Conservation (phyloP, 805 yeast genomes). For the Isabelozyma pseudorhagii region DNA sequence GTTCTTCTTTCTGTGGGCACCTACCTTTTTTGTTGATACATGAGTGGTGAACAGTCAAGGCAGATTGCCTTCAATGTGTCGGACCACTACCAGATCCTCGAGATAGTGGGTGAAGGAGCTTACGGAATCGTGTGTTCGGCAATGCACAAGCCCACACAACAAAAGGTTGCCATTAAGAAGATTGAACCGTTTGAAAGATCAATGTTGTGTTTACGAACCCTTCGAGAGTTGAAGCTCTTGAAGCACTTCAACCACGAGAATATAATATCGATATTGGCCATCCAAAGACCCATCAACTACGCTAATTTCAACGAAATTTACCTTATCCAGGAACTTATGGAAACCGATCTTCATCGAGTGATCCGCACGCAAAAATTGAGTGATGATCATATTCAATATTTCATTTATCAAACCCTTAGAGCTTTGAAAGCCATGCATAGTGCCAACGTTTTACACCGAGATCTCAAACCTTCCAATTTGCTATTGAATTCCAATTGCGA, state of each 20-base stretch:
- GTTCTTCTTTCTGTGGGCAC: too few species aligned
- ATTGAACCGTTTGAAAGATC: constrained; percentile 89
- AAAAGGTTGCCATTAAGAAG: constrained; percentile 92
- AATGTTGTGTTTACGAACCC: constrained; percentile 83
- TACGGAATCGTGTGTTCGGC: constrained; percentile 95
- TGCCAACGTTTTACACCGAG: constrained; percentile 93
- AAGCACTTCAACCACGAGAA: constrained; percentile 93
- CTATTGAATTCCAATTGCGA: constrained; percentile 90
- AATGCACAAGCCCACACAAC: constrained; percentile 77
- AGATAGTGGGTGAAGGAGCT: constrained; percentile 93
- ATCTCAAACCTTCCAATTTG: constrained; percentile 85
- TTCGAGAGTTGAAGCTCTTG: constrained; percentile 83
- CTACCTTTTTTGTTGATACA: background rate
- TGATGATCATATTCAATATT: constrained; percentile 93
- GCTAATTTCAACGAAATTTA: constrained; percentile 85
- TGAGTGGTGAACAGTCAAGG: constrained; percentile 11
- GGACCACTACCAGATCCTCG: constrained; percentile 79
- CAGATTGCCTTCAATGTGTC: constrained; percentile 74
- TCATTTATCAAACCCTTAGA: constrained; percentile 84
- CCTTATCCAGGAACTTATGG: constrained; percentile 84
- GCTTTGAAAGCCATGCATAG: constrained; percentile 89
- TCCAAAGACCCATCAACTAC: constrained; percentile 76
- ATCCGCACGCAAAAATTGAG: constrained; percentile 77
- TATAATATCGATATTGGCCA: constrained; percentile 83
- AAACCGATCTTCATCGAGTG: constrained; percentile 80